Evolutionary conservation across 768 basidiomycete species (phyloP), one percentile per base, ranked within the genome.

Genomic region (Xerocomellus chrysenteron): DNA sequence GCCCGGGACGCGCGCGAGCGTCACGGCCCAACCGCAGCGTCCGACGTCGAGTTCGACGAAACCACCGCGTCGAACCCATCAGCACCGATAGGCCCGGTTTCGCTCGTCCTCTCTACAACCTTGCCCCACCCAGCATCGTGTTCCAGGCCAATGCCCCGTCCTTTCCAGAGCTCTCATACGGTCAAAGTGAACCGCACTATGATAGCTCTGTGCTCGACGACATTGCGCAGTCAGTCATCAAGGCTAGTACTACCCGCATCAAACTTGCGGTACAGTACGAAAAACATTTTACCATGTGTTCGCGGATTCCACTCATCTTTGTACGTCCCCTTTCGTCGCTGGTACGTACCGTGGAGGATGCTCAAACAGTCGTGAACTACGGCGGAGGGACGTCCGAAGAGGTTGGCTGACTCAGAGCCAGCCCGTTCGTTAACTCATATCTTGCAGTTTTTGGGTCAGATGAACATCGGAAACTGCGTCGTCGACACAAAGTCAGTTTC

Each of bases 361-460:
- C 62, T 6, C 59, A 60, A 53, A 36, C 43, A 17, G 37, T 61
- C 44, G 52, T 65, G 36, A 56, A 54, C 46, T 65, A 70, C 37
- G 61, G 59, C 10, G 56, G 56, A 41, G 66, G 63, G 19, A 60
- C 61, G 7, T 55, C 63, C 30, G 68, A 72, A 50, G 60, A 62
- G 63, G 67, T 70, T 32, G 8, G 35, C 21, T 41, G 16, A 19
- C 11, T 36, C 35, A 5, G 12, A 14, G 6, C 16, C 35, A 11
- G 47, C 9, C 30, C 17, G 11, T 26, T 47, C 1, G n/a, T 19
- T 28, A 1, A 39, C 43, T 47, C 36, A 53, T 11, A 12, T 26
- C 7, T 39, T 39, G 26, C 32, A 67, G 60, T 65, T 67, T 54
- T 40, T 59, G 10, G 39, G 53, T 30, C 52, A 63, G 42, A 52